Base-by-base conservation (phyloP, 495 filamentous ascomycete genomes). In the Penicillium egyptiacum region DNA sequence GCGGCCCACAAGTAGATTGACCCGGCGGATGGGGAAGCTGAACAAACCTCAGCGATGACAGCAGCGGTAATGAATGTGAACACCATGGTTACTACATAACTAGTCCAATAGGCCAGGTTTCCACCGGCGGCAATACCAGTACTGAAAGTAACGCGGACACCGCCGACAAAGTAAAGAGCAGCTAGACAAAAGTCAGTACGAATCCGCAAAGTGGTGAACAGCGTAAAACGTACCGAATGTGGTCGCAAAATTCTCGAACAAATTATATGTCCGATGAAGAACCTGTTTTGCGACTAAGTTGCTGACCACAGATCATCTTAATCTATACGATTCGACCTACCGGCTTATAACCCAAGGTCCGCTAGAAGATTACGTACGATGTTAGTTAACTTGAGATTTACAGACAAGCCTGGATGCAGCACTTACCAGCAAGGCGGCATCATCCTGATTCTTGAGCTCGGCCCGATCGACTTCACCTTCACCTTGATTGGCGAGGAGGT, bases 1-100 rank as follows among this genome's bases (percentile, higher is more conserved):
- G 81, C 81, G 19, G 81, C 81, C 81, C 81, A 83, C 43, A 82
- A 70, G 53, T 83, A 83, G 56, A 83, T 83, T 0, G 80, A 82
- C 0, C 81, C 81, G 11, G 81, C 80, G 0, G 81, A 79, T 2
- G 81, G 81, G 11, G 79, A 79, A 12, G 81, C 79, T 16, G 79
- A 82, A 57, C 81, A 83, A 37, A 81, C 77, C 62, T 83, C 81
- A 1, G 81, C 81, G 42, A 83, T 74, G 20, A 83, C 80, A 12
- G 81, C 80, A 14, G 81, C 81, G 3, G 80, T 81, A 56, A 83
- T 83, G 65, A 75, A 81, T 10, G 78, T 81, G 68, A 83, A 83
- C 8, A 83, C 73, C 62, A 80, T 67, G 44, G 79, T 82, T 1
- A 83, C 73, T 16, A 83, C 46, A 62, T 82, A 83, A 59, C 81